These are phyloP conservation scores for Sicyos edulis DNA, from an alignment of 306 rosid genomes.

Conservation along the genomic window DNA sequence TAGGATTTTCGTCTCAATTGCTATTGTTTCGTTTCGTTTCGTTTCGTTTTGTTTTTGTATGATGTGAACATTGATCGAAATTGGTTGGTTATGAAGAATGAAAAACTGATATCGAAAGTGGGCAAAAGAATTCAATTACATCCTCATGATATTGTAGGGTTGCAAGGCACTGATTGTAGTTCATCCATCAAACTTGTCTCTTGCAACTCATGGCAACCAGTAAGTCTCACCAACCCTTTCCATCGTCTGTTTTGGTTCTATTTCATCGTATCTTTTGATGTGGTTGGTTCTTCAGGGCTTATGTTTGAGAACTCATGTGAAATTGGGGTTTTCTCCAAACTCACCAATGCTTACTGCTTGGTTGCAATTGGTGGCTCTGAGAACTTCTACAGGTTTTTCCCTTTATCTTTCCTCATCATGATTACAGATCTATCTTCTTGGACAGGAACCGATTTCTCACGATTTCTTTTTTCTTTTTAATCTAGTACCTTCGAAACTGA, in stretches of 20 bases:
- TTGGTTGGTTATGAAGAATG: too few species aligned
- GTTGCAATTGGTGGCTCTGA: constrained; percentile 98
- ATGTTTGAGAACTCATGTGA: constrained; percentile 91
- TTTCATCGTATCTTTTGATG: neutral
- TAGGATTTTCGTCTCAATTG: too few species aligned
- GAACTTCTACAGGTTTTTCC: constrained; percentile 64
- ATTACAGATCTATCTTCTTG: neutral
- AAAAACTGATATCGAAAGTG: too few species aligned
- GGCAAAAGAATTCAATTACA: too few species aligned
- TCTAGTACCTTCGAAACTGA: constrained; percentile 71
- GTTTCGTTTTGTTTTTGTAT: too few species aligned
- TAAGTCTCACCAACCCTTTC: neutral
- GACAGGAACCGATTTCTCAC: neutral
- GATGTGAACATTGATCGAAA: too few species aligned
- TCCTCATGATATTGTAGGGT: too few species aligned
- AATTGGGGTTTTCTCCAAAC: constrained; percentile 90
- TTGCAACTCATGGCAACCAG: constrained; percentile 13
- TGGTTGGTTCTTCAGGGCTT: constrained; percentile 40
- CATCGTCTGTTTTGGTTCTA: neutral
- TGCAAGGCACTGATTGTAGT: too few species aligned
- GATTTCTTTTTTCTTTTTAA: neutral
- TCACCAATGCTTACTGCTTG: constrained; percentile 87
- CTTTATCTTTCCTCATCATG: neutral
- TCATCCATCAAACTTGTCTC: neutral
- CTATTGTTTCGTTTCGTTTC: too few species aligned